phyloP scores from a whole-genome alignment of 2,329 filamentous ascomycete species.

The Beauveria rudraprayagi region DNA sequence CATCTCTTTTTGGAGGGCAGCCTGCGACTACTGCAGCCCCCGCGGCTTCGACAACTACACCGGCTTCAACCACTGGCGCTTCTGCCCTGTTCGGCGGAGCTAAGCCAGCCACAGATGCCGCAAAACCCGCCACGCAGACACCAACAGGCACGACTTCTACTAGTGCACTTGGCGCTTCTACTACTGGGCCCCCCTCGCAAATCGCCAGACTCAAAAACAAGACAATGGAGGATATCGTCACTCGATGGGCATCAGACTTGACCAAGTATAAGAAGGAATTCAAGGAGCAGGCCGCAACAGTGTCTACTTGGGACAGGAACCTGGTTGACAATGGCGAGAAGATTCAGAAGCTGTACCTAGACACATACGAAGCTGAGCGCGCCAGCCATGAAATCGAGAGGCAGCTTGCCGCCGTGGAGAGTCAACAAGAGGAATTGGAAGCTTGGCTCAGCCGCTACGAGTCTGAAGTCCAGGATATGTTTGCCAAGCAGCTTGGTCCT shows the following conservation, averaged over 20 bases:
- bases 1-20: conserved; percentile 27
- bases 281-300: conserved; percentile 78
- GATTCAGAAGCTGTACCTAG: conserved; percentile 86
- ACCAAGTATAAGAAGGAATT: conserved; percentile 97
- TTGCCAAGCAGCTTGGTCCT: conserved; percentile 67
- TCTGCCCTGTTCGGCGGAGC: conserved; percentile 26
- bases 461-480: conserved; percentile 81
- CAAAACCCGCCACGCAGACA: conserved; percentile 22
- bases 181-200: conserved; percentile 70
- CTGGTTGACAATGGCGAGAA: conserved; percentile 92
- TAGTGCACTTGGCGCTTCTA: conserved; percentile 59
- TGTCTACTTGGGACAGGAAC: conserved; percentile 84
- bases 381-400: conserved; percentile 91
- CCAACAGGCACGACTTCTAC: conserved; percentile 19
- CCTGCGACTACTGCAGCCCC: conserved; percentile 21
- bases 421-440: conserved; percentile 84
- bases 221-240: conserved; percentile 98
- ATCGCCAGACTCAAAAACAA: conserved; percentile 93
- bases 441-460: conserved; percentile 88
- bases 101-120: conserved; percentile 21
- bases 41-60: conserved; percentile 19
- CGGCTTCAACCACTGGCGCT: conserved; percentile 23
- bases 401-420: conserved; percentile 81
- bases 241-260: conserved; percentile 88
- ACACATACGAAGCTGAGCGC: conserved; percentile 87